Conservation (phyloP, 1,284 basidiomycete genomes). For the Naganishia liquefaciens region DNA sequence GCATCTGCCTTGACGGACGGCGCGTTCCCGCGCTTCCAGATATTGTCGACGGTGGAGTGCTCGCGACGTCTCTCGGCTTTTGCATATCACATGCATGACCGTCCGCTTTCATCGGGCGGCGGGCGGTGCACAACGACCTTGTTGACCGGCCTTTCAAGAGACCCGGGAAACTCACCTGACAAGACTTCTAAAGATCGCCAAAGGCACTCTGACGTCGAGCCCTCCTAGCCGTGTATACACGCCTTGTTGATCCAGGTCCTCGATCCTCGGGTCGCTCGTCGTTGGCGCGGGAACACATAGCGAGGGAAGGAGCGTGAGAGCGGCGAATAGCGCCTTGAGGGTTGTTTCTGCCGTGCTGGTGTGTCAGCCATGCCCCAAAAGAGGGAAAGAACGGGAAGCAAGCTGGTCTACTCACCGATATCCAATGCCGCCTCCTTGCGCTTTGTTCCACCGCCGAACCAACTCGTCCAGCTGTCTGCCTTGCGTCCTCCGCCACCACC, state of each 20-base stretch:
- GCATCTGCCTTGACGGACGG: too few species aligned
- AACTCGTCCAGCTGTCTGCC: constrained; percentile 25
- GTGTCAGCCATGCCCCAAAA: too few species aligned
- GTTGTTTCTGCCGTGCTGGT: constrained; percentile 43
- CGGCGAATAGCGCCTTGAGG: constrained; percentile 47
- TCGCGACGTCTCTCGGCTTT: too few species aligned
- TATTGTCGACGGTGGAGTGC: too few species aligned
- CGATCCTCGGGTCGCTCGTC: constrained; percentile 46
- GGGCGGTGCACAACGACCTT: too few species aligned
- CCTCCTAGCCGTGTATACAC: constrained; percentile 51
- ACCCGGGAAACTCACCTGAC: constrained; percentile 44
- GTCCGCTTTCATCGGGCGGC: too few species aligned
- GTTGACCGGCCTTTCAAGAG: too few species aligned
- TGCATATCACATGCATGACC: too few species aligned
- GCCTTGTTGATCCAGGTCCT: constrained; percentile 49
- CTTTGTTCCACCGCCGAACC: constrained; percentile 36
- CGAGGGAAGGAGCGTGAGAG: constrained; percentile 50
- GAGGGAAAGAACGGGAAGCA: neutral
- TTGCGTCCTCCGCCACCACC: constrained; percentile 22
- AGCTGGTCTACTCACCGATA: constrained; percentile 45
- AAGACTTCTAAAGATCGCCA: constrained; percentile 51
- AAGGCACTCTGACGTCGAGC: constrained; percentile 50
- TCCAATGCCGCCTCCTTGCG: constrained; percentile 44
- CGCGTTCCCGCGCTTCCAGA: too few species aligned
- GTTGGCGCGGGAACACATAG: constrained; percentile 50